A percentile compares a stretch with the other conserved stretches of the same genome.
Conservation (phyloP, 495 filamentous ascomycete species). For the Talaromyces proteolyticus region DNA sequence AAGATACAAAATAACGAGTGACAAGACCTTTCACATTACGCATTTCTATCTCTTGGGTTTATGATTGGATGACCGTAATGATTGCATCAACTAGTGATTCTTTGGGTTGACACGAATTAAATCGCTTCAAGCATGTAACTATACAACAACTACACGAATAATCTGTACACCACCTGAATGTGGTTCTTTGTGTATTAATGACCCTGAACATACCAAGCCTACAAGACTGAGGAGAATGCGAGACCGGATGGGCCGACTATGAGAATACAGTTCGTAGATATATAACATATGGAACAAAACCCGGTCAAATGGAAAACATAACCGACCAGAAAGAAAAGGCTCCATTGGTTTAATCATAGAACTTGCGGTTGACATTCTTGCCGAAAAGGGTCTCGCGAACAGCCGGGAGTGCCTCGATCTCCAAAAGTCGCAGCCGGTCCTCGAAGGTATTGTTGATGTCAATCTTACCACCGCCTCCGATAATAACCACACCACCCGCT, state of each 20-base stretch:
- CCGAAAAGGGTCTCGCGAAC: slow-evolving; percentile 85
- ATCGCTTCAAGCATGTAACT: background rate
- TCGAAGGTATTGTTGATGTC: slow-evolving; percentile 98
- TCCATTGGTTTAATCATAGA: slow-evolving; percentile 65
- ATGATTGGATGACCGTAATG: slow-evolving; percentile 3
- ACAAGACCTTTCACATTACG: background rate
- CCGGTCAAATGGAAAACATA: background rate
- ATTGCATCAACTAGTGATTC: background rate
- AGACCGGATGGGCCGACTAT: background rate
- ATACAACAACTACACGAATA: background rate
- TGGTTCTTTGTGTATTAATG: background rate
- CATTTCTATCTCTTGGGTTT: background rate
- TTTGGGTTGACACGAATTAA: background rate
- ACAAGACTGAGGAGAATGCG: background rate
- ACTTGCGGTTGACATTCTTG: slow-evolving; percentile 86
- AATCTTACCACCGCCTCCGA: slow-evolving; percentile 86
- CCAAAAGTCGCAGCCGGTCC: slow-evolving; percentile 77
- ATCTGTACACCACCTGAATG: too few relatives aligned
- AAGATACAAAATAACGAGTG: too few relatives aligned
- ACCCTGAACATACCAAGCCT: background rate
- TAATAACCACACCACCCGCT: slow-evolving; percentile 73
- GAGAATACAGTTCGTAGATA: background rate
- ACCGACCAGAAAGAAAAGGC: background rate
- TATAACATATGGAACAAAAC: background rate
- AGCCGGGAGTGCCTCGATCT: slow-evolving; percentile 76